phyloP scores from a whole-genome alignment of 1,139 yeast genomes.

The Lodderomyces elongisporus region DNA sequence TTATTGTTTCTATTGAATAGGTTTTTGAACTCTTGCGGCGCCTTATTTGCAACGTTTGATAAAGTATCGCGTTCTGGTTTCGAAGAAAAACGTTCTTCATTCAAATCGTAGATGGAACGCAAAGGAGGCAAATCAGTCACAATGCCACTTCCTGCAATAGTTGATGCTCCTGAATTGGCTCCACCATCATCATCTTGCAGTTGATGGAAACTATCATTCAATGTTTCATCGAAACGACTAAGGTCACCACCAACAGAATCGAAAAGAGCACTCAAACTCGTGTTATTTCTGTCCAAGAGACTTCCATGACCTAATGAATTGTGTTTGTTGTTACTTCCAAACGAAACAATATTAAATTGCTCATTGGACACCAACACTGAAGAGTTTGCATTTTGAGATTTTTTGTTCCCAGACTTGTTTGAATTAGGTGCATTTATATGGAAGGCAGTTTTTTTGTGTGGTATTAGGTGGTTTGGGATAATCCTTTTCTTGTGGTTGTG shows the following conservation, averaged over 20 bases:
- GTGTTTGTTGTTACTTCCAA: slow-evolving; percentile 25
- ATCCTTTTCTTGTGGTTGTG: slow-evolving; percentile 52
- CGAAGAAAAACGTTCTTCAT: slow-evolving; percentile 24
- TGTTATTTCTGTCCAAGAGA: slow-evolving; percentile 9
- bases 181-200: slow-evolving; percentile 19
- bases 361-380: slow-evolving; percentile 14
- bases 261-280: slow-evolving; percentile 5
- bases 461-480: slow-evolving; percentile 52
- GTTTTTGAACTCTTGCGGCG: slow-evolving; percentile 43
- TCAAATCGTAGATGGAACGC: slow-evolving; percentile 54
- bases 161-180: slow-evolving; percentile 15
- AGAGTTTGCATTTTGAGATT: slow-evolving; percentile 3
- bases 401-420: slow-evolving; percentile 17
- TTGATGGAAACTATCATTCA: slow-evolving; percentile 21
- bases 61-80: slow-evolving; percentile 26
- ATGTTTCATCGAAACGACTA: slow-evolving; percentile 28
- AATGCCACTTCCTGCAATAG: slow-evolving; percentile 17
- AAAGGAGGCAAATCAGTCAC: slow-evolving; percentile 49
- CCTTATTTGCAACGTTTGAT: slow-evolving; percentile 38
- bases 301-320: slow-evolving; percentile 10
- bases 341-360: slow-evolving; percentile 36
- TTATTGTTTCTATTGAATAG: slow-evolving; percentile 30
- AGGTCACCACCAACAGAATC: slow-evolving; percentile 19
- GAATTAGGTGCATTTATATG: slow-evolving; percentile 23
- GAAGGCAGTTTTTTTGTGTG: slow-evolving; percentile 41